Percentiles rank a stretch among this genome's conserved stretches.
phyloP scores from a whole-genome alignment of 768 basidiomycete genomes.

The Pulveroboletus frians region DNA sequence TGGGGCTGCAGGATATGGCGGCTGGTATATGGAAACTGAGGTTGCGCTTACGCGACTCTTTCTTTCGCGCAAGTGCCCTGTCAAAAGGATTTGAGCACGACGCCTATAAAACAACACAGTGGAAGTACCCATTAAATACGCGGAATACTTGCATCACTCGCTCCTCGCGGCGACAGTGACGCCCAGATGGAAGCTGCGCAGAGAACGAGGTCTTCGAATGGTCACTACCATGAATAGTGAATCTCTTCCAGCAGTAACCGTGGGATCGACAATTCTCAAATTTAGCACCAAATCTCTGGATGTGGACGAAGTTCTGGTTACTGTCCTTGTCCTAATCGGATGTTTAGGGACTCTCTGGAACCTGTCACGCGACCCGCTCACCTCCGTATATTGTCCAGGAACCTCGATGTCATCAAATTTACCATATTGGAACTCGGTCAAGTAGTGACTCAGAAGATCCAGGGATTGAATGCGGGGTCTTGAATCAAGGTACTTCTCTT shows the following conservation, averaged over 20 bases:
- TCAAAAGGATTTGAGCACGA: conserved; percentile 1
- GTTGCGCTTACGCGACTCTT: conserved; percentile 90
- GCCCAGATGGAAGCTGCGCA: conserved; percentile 81
- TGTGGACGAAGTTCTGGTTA: conserved; percentile 84
- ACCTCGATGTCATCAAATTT: conserved; percentile 98
- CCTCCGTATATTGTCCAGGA: conserved; percentile 98
- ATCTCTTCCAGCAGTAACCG: conserved; percentile 83
- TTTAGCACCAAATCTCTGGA: conserved; percentile 85
- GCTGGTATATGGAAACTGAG: conserved; percentile 88
- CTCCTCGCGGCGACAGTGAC: conserved; percentile 89
- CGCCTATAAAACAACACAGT: background rate
- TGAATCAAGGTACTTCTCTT: conserved; percentile 77
- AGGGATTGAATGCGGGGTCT: conserved; percentile 80
- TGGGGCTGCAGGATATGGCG: conserved; percentile 77
- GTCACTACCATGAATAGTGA: conserved; percentile 87
- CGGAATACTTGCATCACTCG: conserved; percentile 87
- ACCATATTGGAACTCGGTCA: conserved; percentile 96
- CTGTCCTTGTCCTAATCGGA: conserved; percentile 81
- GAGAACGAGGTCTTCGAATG: conserved; percentile 86
- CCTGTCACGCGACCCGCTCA: conserved; percentile 26
- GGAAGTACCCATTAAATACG: conserved; percentile 82
- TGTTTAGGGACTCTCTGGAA: conserved; percentile 1
- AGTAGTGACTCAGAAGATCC: conserved; percentile 83
- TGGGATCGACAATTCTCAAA: conserved; percentile 87
- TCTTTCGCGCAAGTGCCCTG: conserved; percentile 80